Percentiles rank a stretch among this genome's conserved stretches.
Evolutionary conservation across 805 yeast genomes (phyloP).

Genomic region (Kuraishia floccosa): DNA sequence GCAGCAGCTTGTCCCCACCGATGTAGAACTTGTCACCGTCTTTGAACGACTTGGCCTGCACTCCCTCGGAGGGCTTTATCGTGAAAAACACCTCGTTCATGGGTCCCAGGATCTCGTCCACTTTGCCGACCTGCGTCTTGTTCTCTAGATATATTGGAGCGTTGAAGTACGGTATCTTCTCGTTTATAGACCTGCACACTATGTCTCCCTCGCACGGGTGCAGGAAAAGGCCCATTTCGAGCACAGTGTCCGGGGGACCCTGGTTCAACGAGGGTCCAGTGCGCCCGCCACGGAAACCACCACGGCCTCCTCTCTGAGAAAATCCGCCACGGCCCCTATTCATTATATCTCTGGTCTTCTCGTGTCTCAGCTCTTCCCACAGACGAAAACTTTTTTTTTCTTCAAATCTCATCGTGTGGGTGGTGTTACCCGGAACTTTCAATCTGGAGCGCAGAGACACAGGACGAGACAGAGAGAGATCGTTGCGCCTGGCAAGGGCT

Average conservation of each 20-base stretch:
- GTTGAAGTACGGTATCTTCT: constrained; percentile 94
- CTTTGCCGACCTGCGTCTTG: constrained; percentile 93
- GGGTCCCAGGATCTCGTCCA: constrained; percentile 97
- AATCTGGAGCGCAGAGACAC: too few relatives aligned
- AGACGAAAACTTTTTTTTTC: too few relatives aligned
- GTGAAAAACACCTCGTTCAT: constrained; percentile 97
- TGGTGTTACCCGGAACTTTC: too few relatives aligned
- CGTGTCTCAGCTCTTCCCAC: too few relatives aligned
- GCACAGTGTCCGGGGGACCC: constrained; percentile 94
- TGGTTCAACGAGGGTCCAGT: constrained; percentile 38
- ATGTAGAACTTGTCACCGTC: constrained; percentile 94
- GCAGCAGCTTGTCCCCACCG: constrained; percentile 90
- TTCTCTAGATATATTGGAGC: constrained; percentile 97
- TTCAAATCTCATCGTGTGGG: too few relatives aligned
- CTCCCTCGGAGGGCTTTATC: constrained; percentile 92
- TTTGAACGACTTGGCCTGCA: constrained; percentile 86
- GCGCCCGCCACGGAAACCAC: constrained; percentile 59
- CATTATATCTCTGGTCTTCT: constrained; percentile 31
- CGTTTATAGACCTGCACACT: constrained; percentile 89
- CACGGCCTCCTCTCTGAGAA: constrained; percentile 37
- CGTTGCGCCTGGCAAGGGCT: too few relatives aligned
- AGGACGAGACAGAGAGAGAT: too few relatives aligned
- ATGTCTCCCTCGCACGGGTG: constrained; percentile 96
- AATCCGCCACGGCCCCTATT: constrained; percentile 61
- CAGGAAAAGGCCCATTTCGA: constrained; percentile 88